Conservation (phyloP, 192 early-diverging fungal genomes). For the Backusella circina region DNA sequence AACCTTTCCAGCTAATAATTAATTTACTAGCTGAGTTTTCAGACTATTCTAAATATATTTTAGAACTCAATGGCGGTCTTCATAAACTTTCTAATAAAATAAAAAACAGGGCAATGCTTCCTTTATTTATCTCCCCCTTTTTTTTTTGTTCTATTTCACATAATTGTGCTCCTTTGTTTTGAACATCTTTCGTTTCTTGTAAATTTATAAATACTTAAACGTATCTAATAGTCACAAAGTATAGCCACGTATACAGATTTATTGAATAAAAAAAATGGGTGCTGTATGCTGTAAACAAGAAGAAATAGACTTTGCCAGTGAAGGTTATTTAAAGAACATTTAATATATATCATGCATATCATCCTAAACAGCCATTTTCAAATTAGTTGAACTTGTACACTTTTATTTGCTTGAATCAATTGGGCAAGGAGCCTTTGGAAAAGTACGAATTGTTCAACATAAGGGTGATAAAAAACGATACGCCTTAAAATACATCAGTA, state of each 20-base stretch:
- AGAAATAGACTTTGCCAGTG: conserved; percentile 65
- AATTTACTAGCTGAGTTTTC: neutral
- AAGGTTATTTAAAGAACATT: conserved; percentile 46
- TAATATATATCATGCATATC: neutral
- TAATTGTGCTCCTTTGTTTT: neutral
- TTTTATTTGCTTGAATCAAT: conserved; percentile 88
- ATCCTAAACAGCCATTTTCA: neutral
- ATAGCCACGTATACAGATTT: neutral
- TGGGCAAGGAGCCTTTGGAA: conserved; percentile 94
- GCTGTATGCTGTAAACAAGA: conserved; percentile 57
- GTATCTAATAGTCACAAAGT: neutral
- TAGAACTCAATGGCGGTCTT: neutral
- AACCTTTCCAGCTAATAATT: neutral
- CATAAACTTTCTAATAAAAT: neutral
- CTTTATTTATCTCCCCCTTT: neutral
- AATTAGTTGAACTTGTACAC: conserved; percentile 54
- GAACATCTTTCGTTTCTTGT: neutral
- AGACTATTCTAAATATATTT: neutral
- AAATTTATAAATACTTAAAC: neutral
- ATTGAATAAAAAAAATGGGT: conserved; percentile 29
- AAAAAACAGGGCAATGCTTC: neutral
- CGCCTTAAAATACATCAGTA: conserved; percentile 96
- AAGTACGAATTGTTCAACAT: conserved; percentile 91
- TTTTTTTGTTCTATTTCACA: neutral
- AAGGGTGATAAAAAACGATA: conserved; percentile 73